These are phyloP conservation scores for Cunninghamia lanceolata DNA, from an alignment of 75 land plant genomes.

Conservation along the genomic window DNA sequence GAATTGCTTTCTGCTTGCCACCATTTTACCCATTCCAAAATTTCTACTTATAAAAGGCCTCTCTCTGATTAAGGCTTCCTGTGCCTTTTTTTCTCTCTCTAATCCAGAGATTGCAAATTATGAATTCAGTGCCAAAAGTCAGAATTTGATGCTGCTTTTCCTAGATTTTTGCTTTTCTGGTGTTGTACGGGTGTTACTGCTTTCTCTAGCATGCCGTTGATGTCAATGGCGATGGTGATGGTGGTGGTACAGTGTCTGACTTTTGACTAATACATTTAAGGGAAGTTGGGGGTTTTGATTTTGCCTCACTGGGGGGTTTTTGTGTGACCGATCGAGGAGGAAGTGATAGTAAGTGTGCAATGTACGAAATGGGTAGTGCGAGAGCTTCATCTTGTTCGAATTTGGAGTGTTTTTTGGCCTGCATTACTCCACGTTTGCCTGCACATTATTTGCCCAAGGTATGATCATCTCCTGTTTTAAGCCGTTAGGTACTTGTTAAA, in stretches of 20 bases:
- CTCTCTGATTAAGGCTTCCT: background rate
- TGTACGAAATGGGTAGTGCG: background rate
- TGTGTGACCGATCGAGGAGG: background rate
- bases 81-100: background rate
- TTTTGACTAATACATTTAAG: background rate
- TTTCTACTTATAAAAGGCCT: background rate
- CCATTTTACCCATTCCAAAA: background rate
- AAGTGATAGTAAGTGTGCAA: background rate
- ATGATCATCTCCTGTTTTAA: background rate
- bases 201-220: no score
- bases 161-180: no score
- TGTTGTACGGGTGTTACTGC: no score
- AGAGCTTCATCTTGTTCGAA: constrained; percentile 18
- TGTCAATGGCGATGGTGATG: background rate
- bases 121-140: no score
- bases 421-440: constrained; percentile 27
- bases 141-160: no score
- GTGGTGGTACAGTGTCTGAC: background rate
- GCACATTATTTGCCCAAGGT: constrained; percentile 36
- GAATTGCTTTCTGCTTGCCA: background rate
- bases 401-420: constrained; percentile 26
- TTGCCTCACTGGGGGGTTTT: background rate
- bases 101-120: background rate
- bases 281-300: background rate
- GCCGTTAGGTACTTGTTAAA: background rate